phyloP scores from a whole-genome alignment of 1,284 basidiomycete species.

The Omphalotus olearius region DNA sequence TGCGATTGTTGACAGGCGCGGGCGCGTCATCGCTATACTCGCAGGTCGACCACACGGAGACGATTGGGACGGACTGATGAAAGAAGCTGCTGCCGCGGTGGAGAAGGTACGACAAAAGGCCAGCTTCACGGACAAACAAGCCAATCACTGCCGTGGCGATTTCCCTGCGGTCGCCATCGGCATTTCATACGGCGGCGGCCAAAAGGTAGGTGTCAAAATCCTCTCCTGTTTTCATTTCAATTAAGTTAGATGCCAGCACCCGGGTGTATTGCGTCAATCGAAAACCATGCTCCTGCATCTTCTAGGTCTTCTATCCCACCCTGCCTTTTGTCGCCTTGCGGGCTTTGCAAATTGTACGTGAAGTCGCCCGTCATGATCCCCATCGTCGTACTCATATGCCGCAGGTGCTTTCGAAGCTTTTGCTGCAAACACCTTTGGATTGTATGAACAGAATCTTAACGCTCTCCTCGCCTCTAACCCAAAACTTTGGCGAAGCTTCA shows the following conservation, averaged over 20 bases:
- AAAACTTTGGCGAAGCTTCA: neutral
- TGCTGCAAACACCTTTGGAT: neutral
- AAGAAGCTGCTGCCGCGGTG: neutral
- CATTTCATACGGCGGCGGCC: conserved; percentile 7
- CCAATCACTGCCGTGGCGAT: neutral
- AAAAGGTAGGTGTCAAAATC: neutral
- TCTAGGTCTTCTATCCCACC: neutral
- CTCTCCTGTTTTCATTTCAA: neutral
- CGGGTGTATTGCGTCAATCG: neutral
- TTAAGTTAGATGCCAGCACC: neutral
- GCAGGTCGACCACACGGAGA: neutral
- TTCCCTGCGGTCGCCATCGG: conserved; percentile 6
- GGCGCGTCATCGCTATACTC: neutral
- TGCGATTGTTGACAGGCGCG: neutral
- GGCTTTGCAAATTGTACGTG: conserved; percentile 8
- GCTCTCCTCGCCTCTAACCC: neutral
- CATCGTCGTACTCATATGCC: neutral
- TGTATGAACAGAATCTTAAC: neutral
- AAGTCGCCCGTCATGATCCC: neutral
- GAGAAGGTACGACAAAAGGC: neutral
- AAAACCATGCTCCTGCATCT: neutral
- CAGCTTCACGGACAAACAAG: neutral
- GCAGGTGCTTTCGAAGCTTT: neutral
- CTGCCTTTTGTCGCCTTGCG: neutral
- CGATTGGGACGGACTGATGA: neutral